phyloP scores from a whole-genome alignment of 2,329 filamentous ascomycete genomes.

The Calycina herbarum region DNA sequence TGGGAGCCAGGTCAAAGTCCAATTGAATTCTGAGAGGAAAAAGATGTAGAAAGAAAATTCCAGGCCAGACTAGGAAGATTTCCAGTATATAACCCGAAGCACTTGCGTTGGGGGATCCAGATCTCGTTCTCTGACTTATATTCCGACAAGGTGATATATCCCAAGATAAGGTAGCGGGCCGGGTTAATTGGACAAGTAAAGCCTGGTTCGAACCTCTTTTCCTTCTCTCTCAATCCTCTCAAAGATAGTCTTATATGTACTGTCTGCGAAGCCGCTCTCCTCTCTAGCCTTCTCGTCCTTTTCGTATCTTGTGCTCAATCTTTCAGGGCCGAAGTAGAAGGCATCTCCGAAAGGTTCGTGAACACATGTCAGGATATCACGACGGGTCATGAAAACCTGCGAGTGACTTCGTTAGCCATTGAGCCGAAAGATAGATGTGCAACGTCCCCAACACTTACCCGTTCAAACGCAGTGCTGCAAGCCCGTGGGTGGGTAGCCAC shows the following conservation, averaged over 20 bases:
- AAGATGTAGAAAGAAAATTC: not conserved
- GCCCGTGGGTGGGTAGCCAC: conserved; percentile 91
- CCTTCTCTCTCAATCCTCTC: conserved; percentile 71
- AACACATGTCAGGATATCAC: conserved; percentile 75
- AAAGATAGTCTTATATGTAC: conserved; percentile 76
- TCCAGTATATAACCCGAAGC: conserved; percentile 17
- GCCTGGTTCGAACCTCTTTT: conserved; percentile 52
- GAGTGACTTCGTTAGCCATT: conserved; percentile 19
- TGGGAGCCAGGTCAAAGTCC: not conserved
- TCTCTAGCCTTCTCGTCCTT: conserved; percentile 58
- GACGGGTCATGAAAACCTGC: conserved; percentile 94
- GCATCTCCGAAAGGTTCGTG: conserved; percentile 98
- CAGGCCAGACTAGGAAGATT: not conserved
- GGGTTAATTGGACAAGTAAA: conserved; percentile 16
- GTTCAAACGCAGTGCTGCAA: conserved; percentile 95
- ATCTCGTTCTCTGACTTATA: too few species aligned
- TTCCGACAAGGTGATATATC: not conserved
- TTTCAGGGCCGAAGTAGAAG: conserved; percentile 93
- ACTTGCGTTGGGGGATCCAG: conserved; percentile 13
- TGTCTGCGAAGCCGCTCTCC: conserved; percentile 65
- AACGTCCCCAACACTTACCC: conserved; percentile 52
- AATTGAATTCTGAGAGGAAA: not conserved
- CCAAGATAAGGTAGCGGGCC: not conserved
- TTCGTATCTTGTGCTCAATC: conserved; percentile 76
- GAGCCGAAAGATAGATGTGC: conserved; percentile 9